These are phyloP conservation scores for Herpetospermum pedunculosum DNA, from an alignment of 306 rosid species.

Conservation along the genomic window DNA sequence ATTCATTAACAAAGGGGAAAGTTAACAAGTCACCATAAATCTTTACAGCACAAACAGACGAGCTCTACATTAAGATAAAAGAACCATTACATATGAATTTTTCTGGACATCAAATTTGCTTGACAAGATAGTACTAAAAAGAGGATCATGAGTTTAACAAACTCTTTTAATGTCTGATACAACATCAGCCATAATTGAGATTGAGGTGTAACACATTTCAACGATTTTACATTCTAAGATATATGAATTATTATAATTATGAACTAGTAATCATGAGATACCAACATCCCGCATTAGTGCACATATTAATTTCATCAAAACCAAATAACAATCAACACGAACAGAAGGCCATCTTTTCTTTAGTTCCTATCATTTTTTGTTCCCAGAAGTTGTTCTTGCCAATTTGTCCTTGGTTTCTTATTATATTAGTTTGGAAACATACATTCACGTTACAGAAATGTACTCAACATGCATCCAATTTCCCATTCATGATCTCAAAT, in stretches of 20 bases:
- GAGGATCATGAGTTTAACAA: not conserved
- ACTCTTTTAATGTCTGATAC: not conserved
- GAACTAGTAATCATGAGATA: not conserved
- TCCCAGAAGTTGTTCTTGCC: not conserved
- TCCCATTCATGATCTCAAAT: not conserved
- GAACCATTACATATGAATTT: not conserved
- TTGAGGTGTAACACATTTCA: not conserved
- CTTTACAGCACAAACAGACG: not conserved
- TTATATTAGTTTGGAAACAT: not conserved
- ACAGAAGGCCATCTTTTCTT: not conserved
- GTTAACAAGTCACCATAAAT: not conserved
- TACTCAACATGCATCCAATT: not conserved
- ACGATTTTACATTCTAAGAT: not conserved
- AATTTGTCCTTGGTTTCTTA: not conserved
- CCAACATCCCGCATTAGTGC: not conserved
- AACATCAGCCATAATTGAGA: not conserved
- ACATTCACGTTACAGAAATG: not conserved
- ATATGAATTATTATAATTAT: not conserved
- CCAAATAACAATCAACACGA: not conserved
- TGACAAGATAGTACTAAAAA: not conserved
- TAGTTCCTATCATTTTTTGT: not conserved
- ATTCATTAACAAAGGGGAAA: not conserved
- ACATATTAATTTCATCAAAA: not conserved
- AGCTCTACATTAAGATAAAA: not conserved
- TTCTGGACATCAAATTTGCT: not conserved